Conservation (phyloP, 805 yeast genomes). For the Sugiyamaella valdiviana region DNA sequence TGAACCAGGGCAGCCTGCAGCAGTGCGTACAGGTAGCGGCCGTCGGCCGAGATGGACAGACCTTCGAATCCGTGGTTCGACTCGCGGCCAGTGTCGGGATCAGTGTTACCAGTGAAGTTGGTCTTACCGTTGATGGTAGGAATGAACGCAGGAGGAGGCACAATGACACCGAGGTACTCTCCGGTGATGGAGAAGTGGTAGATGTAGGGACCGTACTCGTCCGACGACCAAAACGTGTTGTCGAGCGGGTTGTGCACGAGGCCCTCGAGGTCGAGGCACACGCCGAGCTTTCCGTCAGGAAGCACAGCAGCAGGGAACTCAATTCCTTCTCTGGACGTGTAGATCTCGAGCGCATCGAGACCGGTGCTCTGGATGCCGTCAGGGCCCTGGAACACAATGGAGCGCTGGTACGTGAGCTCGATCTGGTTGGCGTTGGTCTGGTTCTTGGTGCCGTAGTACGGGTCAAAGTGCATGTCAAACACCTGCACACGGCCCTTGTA, state of each 20-base stretch:
- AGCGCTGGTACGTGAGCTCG: constrained; percentile 7
- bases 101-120: constrained; percentile 14
- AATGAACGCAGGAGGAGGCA: constrained; percentile 17
- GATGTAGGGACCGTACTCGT: constrained; percentile 19
- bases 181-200: constrained; percentile 14
- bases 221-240: constrained; percentile 15
- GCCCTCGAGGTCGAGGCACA: constrained; percentile 16
- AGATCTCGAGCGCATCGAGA: constrained; percentile 13
- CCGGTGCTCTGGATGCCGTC: constrained; percentile 14
- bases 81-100: constrained; percentile 17
- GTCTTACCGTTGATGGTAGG: constrained; percentile 12
- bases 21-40: constrained; percentile 10
- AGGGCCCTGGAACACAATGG: constrained; percentile 12
- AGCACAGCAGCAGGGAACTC: constrained; percentile 14
- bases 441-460: constrained; percentile 10
- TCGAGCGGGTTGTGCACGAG: constrained; percentile 12
- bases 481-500: constrained; percentile 13
- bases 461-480: constrained; percentile 10
- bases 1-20: constrained; percentile 16
- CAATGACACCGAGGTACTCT: constrained; percentile 7
- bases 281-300: constrained; percentile 2
- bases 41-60: constrained; percentile 13
- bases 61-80: constrained; percentile 19
- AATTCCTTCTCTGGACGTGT: constrained; percentile 4
- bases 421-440: constrained; percentile 9